Evolutionary conservation across 75 land plant genomes (phyloP), one percentile per base, ranked within the genome.

Genomic region (Cupressus sempervirens): DNA sequence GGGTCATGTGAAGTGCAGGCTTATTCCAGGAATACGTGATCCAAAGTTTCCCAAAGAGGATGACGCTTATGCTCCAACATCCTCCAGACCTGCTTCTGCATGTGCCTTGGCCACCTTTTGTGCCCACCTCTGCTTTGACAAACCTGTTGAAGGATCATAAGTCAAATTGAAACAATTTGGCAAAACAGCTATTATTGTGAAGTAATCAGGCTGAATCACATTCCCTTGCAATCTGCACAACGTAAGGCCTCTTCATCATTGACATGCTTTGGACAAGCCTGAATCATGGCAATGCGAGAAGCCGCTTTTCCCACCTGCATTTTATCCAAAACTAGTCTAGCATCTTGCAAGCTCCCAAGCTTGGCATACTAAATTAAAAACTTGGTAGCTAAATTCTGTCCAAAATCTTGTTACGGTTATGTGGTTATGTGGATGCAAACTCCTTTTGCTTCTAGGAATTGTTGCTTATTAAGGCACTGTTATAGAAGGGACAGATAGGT

Each of bases 251-350:
- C 67, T 7, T 4, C 5, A 74, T 80, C 89, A 14, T 43, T 45
- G 0, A 92, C 90, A 40, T 29, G 80, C 35, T 84, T 77, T 20
- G 89, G 90, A 85, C 80, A 87, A 12, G 88, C 93, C 20, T 92
- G 84, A 41, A 91, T 86, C 85, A 89, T 89, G 52, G 88, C 90
- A 34, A 86, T 94, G 6, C 45, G 93, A 45, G 95, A 87, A 35
- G 88, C 88, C 65, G 77, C 79, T 48, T 88, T 86, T 82, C 83
- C 80, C 0, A 38, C 41, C 70, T 86, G 83, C 89, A 94, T 83
- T 81, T 82, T 34, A 36, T 86, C 89, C 75, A 88, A 91, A 84
- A 90, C 80, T 20, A 40, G 23, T 16, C 87, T 76, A 14, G 93
- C 93, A 77, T 84, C 43, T 0, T 34, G 58, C 4, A 92, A 14